Evolutionary conservation across 257 asterid species (phyloP).

Genomic region (Nicotiana knightiana): DNA sequence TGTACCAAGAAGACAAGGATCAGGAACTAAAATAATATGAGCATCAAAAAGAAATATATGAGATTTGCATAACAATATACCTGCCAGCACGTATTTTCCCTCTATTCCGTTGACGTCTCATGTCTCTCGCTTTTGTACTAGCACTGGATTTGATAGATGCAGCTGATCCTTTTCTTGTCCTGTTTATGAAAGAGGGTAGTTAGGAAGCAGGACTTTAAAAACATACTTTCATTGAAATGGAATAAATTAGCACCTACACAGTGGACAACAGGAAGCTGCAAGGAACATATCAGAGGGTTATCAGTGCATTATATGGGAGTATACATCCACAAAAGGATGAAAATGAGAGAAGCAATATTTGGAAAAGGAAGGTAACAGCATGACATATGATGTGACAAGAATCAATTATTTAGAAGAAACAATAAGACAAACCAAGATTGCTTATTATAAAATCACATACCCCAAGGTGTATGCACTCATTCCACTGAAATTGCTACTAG

Average conservation of each 20-base stretch:
- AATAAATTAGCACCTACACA: background rate
- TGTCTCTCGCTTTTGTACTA: constrained; percentile 63
- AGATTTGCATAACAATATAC: constrained; percentile 29
- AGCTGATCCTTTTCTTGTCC: constrained; percentile 64
- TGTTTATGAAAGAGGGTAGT: constrained; percentile 29
- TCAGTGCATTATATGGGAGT: background rate
- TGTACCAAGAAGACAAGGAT: background rate
- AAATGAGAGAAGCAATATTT: background rate
- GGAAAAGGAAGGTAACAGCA: constrained; percentile 7
- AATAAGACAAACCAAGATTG: background rate
- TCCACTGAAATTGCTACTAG: constrained; percentile 93
- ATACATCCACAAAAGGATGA: background rate
- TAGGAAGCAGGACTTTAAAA: background rate
- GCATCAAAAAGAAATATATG: background rate
- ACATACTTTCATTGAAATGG: background rate
- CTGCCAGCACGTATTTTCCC: constrained; percentile 99
- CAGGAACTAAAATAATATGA: constrained; percentile 9
- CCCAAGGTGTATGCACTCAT: constrained; percentile 97
- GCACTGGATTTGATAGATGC: constrained; percentile 51
- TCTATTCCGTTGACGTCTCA: constrained; percentile 63
- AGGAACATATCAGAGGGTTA: background rate
- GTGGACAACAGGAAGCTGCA: background rate
- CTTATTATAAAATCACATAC: constrained; percentile 29
- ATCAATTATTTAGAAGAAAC: constrained; percentile 1
- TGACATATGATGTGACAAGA: background rate